phyloP scores from a whole-genome alignment of 2,329 filamentous ascomycete species.

The Colletotrichum somersetense region DNA sequence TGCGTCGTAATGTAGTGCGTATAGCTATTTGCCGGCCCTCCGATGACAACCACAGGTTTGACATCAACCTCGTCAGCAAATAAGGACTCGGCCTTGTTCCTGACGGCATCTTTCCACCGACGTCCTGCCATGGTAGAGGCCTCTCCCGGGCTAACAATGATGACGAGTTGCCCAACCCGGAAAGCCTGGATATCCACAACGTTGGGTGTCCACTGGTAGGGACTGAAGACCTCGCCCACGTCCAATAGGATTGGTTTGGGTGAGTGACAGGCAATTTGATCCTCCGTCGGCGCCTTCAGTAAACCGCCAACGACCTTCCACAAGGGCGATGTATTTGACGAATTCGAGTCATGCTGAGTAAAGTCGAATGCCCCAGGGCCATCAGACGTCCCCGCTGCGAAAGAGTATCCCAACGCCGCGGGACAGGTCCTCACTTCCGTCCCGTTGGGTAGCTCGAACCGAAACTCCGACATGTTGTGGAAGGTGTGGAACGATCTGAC shows the following conservation, averaged over 20 bases:
- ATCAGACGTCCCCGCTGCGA: constrained; percentile 90
- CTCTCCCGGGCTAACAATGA: constrained; percentile 88
- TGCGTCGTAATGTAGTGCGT: constrained; percentile 81
- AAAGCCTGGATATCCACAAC: constrained; percentile 89
- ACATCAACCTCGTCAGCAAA: constrained; percentile 55
- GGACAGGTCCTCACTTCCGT: constrained; percentile 81
- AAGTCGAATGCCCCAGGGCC: constrained; percentile 92
- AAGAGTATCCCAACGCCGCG: constrained; percentile 88
- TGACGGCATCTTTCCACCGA: constrained; percentile 82
- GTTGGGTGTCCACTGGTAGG: constrained; percentile 90
- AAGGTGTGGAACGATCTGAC: constrained; percentile 87
- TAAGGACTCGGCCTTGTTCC: constrained; percentile 59
- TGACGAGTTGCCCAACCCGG: constrained; percentile 84
- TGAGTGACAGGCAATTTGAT: constrained; percentile 80
- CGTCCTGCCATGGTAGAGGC: constrained; percentile 93
- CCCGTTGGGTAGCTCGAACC: constrained; percentile 79
- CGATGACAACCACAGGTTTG: constrained; percentile 80
- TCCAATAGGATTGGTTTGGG: constrained; percentile 90
- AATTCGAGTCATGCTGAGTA: constrained; percentile 81
- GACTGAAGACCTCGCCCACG: constrained; percentile 79
- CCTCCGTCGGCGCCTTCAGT: constrained; percentile 75
- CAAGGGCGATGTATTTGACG: constrained; percentile 77
- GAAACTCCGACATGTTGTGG: constrained; percentile 80
- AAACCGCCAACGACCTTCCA: constrained; percentile 81
- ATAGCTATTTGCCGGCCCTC: constrained; percentile 90